phyloP scores from a whole-genome alignment of 164 flowering plant species.

The Vitis rotundifolia region DNA sequence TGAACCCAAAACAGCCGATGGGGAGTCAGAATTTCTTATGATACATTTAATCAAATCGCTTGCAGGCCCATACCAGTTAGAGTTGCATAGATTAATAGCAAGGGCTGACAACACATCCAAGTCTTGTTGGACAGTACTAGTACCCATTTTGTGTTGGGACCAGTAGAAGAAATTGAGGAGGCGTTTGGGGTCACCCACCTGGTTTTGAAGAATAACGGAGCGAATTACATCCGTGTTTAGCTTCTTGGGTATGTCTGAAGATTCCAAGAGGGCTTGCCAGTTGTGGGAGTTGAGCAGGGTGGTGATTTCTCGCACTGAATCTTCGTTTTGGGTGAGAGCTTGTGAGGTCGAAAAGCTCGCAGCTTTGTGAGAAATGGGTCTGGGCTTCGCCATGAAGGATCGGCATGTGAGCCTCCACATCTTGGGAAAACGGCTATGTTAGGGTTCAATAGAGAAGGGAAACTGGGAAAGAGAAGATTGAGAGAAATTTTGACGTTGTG shows the following conservation, averaged over 20 bases:
- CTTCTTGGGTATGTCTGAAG: slow-evolving; percentile 33
- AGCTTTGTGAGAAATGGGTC: too few relatives aligned
- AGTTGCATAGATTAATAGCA: slow-evolving; percentile 47
- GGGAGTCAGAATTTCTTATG: too few relatives aligned
- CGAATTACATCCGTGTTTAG: slow-evolving; percentile 50
- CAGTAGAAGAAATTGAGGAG: slow-evolving; percentile 67
- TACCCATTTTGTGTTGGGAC: slow-evolving; percentile 38
- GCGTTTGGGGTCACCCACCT: slow-evolving; percentile 35
- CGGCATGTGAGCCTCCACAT: too few relatives aligned
- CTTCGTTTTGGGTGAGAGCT: neutral
- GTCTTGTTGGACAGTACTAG: slow-evolving; percentile 20
- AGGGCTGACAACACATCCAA: slow-evolving; percentile 47
- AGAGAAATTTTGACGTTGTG: too few relatives aligned
- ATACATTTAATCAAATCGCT: too few relatives aligned
- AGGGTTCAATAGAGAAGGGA: too few relatives aligned
- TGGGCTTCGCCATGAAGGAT: too few relatives aligned
- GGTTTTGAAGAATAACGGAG: slow-evolving; percentile 41
- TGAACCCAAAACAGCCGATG: too few relatives aligned
- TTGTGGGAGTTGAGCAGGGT: slow-evolving; percentile 34
- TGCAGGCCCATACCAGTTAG: too few relatives aligned
- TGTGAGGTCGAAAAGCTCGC: too few relatives aligned
- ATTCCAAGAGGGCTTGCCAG: slow-evolving; percentile 49
- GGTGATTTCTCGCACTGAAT: slow-evolving; percentile 33
- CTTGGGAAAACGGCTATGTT: too few relatives aligned
- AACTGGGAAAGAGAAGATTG: too few relatives aligned